phyloP scores from a whole-genome alignment of 306 rosid genomes.

The Lagenaria siceraria region DNA sequence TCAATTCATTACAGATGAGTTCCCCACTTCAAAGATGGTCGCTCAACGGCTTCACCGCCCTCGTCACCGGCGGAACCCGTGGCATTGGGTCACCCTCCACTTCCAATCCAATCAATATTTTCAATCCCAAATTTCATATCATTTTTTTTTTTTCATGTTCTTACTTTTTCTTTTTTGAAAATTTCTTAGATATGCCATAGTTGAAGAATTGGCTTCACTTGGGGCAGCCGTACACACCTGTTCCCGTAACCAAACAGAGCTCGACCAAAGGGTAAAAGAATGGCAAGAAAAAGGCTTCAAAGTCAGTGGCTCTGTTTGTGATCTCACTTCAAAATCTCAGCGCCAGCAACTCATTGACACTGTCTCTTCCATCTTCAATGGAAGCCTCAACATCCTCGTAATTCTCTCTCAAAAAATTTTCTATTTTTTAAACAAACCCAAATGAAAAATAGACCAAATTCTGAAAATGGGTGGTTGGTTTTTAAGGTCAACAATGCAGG shows the following conservation, averaged over 20 bases:
- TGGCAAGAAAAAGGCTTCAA: constrained; percentile 28
- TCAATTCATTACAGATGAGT: not conserved
- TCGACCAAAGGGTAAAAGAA: constrained; percentile 18
- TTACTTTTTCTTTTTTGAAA: not conserved
- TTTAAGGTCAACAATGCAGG: constrained; percentile 2
- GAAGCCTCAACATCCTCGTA: constrained; percentile 43
- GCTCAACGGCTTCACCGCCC: constrained; percentile 36
- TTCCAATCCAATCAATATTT: not conserved
- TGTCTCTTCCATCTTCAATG: constrained; percentile 25
- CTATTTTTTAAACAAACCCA: not conserved
- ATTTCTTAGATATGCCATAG: constrained; percentile 16
- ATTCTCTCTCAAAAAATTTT: not conserved
- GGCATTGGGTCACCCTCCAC: constrained; percentile 36
- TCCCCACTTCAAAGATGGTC: constrained; percentile 30
- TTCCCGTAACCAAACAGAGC: constrained; percentile 25
- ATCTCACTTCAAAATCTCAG: constrained; percentile 12
- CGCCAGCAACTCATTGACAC: constrained; percentile 20
- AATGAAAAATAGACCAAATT: not conserved
- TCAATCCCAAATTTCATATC: not conserved
- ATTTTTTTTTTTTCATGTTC: not conserved
- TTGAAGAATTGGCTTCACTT: constrained; percentile 37
- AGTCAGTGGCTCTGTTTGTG: constrained; percentile 40
- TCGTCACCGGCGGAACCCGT: constrained; percentile 39
- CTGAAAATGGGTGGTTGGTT: not conserved
- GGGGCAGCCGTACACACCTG: constrained; percentile 39